Percentiles rank a stretch among this genome's conserved stretches.
These are phyloP conservation scores for Pistacia vera DNA, from an alignment of 345 rosid species.

Conservation along the genomic window DNA sequence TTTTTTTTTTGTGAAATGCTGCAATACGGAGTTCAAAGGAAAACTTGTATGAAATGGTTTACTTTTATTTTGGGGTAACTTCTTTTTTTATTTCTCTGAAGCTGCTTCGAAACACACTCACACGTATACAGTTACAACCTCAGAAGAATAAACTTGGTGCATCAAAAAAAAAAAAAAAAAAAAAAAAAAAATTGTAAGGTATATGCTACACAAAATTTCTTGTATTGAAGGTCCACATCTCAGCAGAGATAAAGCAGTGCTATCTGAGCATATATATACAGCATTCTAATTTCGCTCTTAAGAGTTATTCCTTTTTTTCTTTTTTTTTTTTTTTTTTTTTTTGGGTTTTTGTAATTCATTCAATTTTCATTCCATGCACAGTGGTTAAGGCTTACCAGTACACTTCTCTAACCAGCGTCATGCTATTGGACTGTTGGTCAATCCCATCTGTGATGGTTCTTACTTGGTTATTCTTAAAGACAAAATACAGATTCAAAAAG, in stretches of 20 bases:
- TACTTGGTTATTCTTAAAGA: slow-evolving; percentile 73
- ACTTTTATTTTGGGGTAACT: no score
- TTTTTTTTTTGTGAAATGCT: background rate
- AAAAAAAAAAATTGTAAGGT: background rate
- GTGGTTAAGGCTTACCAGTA: slow-evolving; percentile 94
- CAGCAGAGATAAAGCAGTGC: no score
- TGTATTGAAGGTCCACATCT: no score
- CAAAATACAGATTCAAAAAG: slow-evolving; percentile 79
- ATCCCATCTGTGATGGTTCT: slow-evolving; percentile 88
- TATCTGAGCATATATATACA: no score
- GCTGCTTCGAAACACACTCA: background rate
- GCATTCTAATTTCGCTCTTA: no score
- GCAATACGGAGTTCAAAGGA: background rate
- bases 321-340: background rate
- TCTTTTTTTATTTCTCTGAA: background rate
- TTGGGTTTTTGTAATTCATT: slow-evolving; percentile 11
- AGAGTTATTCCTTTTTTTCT: background rate
- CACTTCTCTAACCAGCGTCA: slow-evolving; percentile 86
- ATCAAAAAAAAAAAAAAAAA: no score
- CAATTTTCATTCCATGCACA: slow-evolving; percentile 32
- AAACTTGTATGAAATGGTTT: background rate
- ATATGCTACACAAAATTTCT: background rate
- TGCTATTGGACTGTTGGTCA: slow-evolving; percentile 96
- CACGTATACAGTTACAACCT: background rate
- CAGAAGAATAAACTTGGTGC: no score